Evolutionary conservation across 164 flowering plant species (phyloP).

Genomic region (Nelumbo lutea): DNA sequence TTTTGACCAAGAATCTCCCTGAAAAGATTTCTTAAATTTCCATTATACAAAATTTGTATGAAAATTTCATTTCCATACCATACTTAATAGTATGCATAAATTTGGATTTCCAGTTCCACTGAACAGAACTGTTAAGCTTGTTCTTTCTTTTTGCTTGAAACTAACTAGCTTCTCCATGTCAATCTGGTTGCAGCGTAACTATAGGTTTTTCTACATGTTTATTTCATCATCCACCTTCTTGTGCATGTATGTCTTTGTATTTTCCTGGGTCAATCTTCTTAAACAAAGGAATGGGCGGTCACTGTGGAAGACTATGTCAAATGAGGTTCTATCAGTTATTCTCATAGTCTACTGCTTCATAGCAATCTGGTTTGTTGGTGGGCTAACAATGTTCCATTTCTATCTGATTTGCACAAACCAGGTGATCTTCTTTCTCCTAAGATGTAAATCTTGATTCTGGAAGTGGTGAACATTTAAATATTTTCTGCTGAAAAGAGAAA

Average conservation of each 20-base stretch:
- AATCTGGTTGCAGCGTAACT: conserved; percentile 74
- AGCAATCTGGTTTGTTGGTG: conserved; percentile 95
- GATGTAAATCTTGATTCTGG: not conserved
- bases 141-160: conserved; percentile 10
- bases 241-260: conserved; percentile 64
- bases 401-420: conserved; percentile 86
- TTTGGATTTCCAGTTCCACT: not conserved
- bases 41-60: not conserved
- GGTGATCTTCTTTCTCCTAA: conserved; percentile 35
- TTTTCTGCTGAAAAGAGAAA: not conserved
- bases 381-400: conserved; percentile 79
- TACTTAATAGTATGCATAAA: not conserved
- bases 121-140: not conserved
- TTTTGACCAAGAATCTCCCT: no score
- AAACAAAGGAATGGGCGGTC: conserved; percentile 10
- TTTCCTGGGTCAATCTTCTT: conserved; percentile 59
- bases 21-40: no score
- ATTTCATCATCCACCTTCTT: conserved; percentile 62
- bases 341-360: conserved; percentile 84
- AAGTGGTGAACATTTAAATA: not conserved
- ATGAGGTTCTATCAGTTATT: conserved; percentile 50
- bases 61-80: not conserved
- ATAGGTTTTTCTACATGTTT: conserved; percentile 73
- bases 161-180: conserved; percentile 10
- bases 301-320: conserved; percentile 39